Base-by-base conservation (phyloP, 495 filamentous ascomycete genomes). In the Aspergillus coremiiformis region DNA sequence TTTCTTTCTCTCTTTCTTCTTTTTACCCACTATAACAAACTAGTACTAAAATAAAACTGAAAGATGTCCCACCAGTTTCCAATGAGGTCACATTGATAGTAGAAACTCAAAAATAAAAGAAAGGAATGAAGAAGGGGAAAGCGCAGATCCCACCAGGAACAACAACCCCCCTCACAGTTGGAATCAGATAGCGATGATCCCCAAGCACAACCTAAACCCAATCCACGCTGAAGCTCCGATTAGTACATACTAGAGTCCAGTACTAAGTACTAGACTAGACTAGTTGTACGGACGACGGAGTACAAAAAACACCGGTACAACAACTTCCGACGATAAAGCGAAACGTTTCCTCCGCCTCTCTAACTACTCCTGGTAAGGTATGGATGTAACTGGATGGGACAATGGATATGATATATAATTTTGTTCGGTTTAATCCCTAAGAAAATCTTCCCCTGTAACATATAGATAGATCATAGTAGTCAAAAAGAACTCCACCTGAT, bases 51-150 rank as follows among this genome's bases (percentile, higher is more conserved):
- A 35, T 35, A 35, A 35, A 35, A 1, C 29, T 12, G n/a, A 33
- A 9, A 11, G 11, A 6, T 22, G 21, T 21, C 45, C 19, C 29
- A 39, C 43, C 32, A 41, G 45, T 35, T 41, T 48, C 45, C 12
- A 22, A 47, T 47, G 33, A 42, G 44, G 51, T 53, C 44, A 53
- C 44, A 35, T 43, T 42, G 44, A 41, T 37, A 19, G 29, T 32
- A 10, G 2, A n/a, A 35, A 35, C 12, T 27, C 8, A 35, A 35
- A 35, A n/a, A 35, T 5, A 5, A n/a, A n/a, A 35, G n/a, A 15
- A 35, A 35, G 12, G n/a, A 14, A n/a, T 35, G 7, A 35, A 35
- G 32, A 3, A 35, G 12, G 12, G 5, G 11, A 32, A 32, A 32
- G 9, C 32, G 32, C 32, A 35, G 32, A 35, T 35, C 32, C 14